Percentiles rank a stretch among this genome's conserved stretches.
phyloP scores from a whole-genome alignment of 768 basidiomycete genomes.

The Boletus fagicola region DNA sequence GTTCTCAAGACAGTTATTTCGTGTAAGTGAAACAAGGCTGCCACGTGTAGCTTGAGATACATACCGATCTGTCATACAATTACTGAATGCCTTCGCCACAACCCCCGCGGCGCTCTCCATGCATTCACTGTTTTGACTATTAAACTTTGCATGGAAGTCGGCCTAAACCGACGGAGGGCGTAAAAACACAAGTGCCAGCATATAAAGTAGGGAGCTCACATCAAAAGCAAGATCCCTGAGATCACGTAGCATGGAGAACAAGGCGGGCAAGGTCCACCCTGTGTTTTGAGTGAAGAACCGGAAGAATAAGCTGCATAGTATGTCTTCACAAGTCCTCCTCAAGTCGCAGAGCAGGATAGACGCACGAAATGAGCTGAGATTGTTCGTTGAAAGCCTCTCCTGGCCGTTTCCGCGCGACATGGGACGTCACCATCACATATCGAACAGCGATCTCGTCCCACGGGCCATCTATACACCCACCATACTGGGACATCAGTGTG shows the following conservation, averaged over 20 bases:
- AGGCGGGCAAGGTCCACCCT: slow-evolving; percentile 81
- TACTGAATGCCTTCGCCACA: slow-evolving; percentile 86
- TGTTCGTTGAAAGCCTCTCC: slow-evolving; percentile 82
- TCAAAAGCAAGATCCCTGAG: slow-evolving; percentile 83
- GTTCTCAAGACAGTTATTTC: slow-evolving; percentile 38
- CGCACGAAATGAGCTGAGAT: slow-evolving; percentile 71
- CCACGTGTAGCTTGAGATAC: slow-evolving; percentile 7
- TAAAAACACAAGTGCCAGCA: neutral
- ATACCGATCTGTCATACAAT: slow-evolving; percentile 82
- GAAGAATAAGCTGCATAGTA: slow-evolving; percentile 58
- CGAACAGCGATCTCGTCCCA: slow-evolving; percentile 88
- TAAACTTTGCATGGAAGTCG: slow-evolving; percentile 57
- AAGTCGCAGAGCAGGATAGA: slow-evolving; percentile 13
- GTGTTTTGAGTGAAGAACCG: slow-evolving; percentile 78
- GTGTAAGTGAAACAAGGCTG: neutral
- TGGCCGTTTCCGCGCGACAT: slow-evolving; percentile 64
- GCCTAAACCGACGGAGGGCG: slow-evolving; percentile 40
- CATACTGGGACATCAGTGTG: slow-evolving; percentile 33
- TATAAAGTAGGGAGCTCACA: slow-evolving; percentile 41
- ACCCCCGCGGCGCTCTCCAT: slow-evolving; percentile 87
- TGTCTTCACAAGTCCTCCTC: neutral
- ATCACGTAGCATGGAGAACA: slow-evolving; percentile 81
- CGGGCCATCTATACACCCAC: slow-evolving; percentile 64
- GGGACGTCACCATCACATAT: slow-evolving; percentile 72
- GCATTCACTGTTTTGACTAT: slow-evolving; percentile 55